Evolutionary conservation across 306 rosid species (phyloP), one percentile per base, ranked within the genome.

Genomic region (Corylus americana): DNA sequence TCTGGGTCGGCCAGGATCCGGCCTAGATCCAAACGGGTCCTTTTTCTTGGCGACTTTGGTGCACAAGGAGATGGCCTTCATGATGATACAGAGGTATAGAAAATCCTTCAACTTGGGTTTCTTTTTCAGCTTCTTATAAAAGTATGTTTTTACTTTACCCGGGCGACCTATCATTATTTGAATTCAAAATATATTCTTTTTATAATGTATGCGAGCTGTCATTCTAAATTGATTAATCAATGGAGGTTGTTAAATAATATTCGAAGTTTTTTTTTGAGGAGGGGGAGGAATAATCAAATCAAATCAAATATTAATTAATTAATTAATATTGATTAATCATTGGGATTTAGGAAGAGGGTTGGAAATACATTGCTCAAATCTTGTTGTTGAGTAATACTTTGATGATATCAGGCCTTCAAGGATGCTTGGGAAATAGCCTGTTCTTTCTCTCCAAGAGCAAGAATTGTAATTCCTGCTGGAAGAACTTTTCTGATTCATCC

Each of bases 51-150:
- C 67, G 92, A 92, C 66, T 94, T 80, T 82, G 97, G 95, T 57
- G 98, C 95, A 2, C 79, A 48, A 80, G 98, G 97, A 74, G 92
- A 94, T 83, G 95, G 93, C 53, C 25, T 87, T 75, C 82, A 83
- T 48, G 83, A 94, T 82, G 97, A 94, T 64, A 88, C 97, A 29
- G 58, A 85, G 92, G 98, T 93, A 80, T 93, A 80, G 51, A 14
- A 14, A 11, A 17, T 55, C 22, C 22, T 16, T 12, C 42, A 8
- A 10, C 67, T 48, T 29, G 3, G 45, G 1, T 47, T 12, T 58
- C 22, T 58, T 18, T 42, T 53, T 53, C 22, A 18, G 27, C 55
- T 55, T 27, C 44, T 4, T 2, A 27, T 59, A 10, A 59, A 10
- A 59, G 27, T 39, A n/a, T 31, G 11, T 47, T 62, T 29, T 22